A percentile compares a stretch with the other conserved stretches of the same genome.
Conservation (phyloP, 75 land plant species). For the Isoetes taiwanensis region DNA sequence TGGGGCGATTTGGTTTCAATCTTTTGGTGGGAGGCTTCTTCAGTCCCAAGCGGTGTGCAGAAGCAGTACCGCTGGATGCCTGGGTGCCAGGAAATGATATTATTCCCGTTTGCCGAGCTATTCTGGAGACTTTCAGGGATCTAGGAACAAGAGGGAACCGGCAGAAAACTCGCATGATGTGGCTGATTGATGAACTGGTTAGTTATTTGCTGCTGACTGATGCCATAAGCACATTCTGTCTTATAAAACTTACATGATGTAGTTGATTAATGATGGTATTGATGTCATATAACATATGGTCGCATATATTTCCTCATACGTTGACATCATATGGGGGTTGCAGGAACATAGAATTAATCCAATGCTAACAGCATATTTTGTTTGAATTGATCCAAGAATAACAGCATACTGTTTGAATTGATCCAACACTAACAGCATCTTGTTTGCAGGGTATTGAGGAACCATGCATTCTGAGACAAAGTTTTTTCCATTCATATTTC, state of each 20-base stretch:
- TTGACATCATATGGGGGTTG: too few species aligned
- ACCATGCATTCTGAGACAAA: conserved; percentile 15
- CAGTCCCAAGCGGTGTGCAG: conserved; percentile 84
- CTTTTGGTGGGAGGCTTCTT: conserved; percentile 93
- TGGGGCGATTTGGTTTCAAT: conserved; percentile 83
- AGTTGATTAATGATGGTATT: too few species aligned
- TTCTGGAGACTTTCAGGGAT: conserved; percentile 78
- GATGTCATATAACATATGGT: too few species aligned
- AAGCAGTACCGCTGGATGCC: conserved; percentile 86
- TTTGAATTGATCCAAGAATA: too few species aligned
- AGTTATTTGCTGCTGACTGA: conserved; percentile 10
- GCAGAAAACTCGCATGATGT: conserved; percentile 96
- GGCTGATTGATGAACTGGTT: conserved; percentile 97
- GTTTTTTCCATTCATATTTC: conserved; percentile 16
- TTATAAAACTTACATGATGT: too few species aligned
- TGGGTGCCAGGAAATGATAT: conserved; percentile 85
- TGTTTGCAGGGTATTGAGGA: too few species aligned
- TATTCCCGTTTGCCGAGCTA: conserved; percentile 47
- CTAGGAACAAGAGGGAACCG: conserved; percentile 83
- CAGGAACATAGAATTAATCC: too few species aligned
- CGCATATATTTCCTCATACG: too few species aligned
- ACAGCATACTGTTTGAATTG: too few species aligned
- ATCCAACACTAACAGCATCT: too few species aligned
- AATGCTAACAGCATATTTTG: too few species aligned
- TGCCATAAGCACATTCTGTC: too few species aligned